These are phyloP conservation scores for Barnettozyma sucrosica DNA, from an alignment of 805 yeast genomes.

Conservation along the genomic window DNA sequence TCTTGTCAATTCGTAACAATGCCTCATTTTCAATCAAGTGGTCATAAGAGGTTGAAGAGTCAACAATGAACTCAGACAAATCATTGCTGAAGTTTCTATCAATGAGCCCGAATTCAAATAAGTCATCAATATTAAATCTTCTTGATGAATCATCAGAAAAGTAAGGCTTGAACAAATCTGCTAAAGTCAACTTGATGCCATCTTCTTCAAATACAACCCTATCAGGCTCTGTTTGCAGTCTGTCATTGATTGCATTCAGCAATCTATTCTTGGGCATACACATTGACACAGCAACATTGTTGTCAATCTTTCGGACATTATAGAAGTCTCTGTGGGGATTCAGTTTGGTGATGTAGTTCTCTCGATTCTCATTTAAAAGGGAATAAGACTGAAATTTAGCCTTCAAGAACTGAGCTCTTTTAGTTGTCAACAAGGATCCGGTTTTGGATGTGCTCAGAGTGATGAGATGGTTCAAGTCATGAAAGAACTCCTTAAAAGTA, in stretches of 20 bases:
- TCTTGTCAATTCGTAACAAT: conserved; percentile 27
- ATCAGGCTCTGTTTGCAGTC: conserved; percentile 31
- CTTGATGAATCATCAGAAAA: conserved; percentile 25
- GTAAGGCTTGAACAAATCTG: conserved; percentile 24
- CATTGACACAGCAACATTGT: conserved; percentile 95
- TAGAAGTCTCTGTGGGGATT: conserved; percentile 40
- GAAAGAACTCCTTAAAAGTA: conserved; percentile 26
- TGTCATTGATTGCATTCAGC: conserved; percentile 33
- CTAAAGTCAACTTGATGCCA: conserved; percentile 23
- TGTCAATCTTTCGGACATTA: conserved; percentile 43
- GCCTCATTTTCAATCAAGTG: conserved; percentile 23
- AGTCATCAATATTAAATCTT: conserved; percentile 25
- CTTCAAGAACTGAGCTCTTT: conserved; percentile 27
- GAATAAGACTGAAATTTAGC: conserved; percentile 33
- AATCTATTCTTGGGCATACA: conserved; percentile 95
- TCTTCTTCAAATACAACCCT: conserved; percentile 28
- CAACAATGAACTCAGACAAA: conserved; percentile 22
- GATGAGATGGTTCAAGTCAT: conserved; percentile 27
- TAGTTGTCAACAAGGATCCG: conserved; percentile 18
- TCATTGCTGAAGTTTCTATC: conserved; percentile 21
- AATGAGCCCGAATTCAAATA: conserved; percentile 26
- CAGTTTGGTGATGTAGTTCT: conserved; percentile 30
- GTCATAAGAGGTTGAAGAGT: conserved; percentile 18
- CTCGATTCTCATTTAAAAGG: conserved; percentile 30
- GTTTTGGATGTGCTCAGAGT: conserved; percentile 12